Percentiles rank a stretch among this genome's conserved stretches.
Evolutionary conservation across 768 basidiomycete species (phyloP).

Genomic region (Hortiboletus flavorubellus): DNA sequence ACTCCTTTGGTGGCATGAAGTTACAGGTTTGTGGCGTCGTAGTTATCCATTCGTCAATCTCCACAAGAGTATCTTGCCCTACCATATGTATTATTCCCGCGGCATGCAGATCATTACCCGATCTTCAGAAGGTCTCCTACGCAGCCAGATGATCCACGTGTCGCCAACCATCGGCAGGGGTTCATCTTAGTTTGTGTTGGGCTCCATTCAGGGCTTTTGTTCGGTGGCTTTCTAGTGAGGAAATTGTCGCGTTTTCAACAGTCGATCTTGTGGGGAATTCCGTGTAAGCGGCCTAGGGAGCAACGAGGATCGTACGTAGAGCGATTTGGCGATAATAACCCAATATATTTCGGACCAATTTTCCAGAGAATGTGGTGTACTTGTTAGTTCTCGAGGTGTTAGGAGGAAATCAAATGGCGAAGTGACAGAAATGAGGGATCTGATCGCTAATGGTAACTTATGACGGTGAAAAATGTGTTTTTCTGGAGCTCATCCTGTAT

Average conservation of each 20-base stretch:
- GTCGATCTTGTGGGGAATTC: not conserved
- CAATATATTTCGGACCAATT: not conserved
- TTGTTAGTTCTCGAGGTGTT: not conserved
- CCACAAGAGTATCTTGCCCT: too few relatives aligned
- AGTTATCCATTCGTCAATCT: too few relatives aligned
- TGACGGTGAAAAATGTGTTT: too few relatives aligned
- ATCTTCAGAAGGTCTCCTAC: not conserved
- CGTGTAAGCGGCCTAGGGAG: too few relatives aligned
- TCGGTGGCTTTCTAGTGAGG: conserved; percentile 1
- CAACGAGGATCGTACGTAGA: too few relatives aligned
- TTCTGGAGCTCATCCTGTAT: too few relatives aligned
- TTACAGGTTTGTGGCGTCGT: too few relatives aligned
- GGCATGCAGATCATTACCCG: conserved; percentile 1
- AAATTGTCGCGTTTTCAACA: not conserved
- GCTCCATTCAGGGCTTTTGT: not conserved
- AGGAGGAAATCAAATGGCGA: too few relatives aligned
- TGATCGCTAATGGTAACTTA: too few relatives aligned
- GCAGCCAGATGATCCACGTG: not conserved
- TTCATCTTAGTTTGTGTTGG: conserved; percentile 8
- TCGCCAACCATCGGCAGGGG: conserved; percentile 4
- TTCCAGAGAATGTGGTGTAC: too few relatives aligned
- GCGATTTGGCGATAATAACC: not conserved
- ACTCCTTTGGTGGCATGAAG: too few relatives aligned
- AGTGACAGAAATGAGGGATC: not conserved
- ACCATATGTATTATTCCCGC: not conserved